Evolutionary conservation across 768 basidiomycete species (phyloP), one percentile per base, ranked within the genome.

Genomic region (Trametes maxima): DNA sequence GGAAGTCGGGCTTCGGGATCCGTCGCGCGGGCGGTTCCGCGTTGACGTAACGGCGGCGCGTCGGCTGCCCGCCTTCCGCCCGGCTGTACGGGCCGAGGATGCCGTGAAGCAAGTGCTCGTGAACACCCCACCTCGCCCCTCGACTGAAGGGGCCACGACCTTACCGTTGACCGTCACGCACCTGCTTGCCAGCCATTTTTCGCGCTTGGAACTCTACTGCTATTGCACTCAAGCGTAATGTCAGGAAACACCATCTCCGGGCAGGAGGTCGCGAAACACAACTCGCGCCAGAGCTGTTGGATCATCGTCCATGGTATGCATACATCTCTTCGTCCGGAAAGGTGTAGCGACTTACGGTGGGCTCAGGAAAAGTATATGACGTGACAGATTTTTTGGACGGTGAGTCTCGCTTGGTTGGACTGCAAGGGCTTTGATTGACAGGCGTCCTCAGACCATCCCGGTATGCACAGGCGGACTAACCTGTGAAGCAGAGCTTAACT

Each of bases 231-330:
- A 40, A 22, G 49, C 17, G 40, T 21, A 10, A 17, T 37, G 3
- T 16, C 35, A 33, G 53, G 24, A n/a, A 66, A 57, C 33, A 39
- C 48, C 8, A 16, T 64, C 37, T 65, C 70, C 3, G 70, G 70
- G 10, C 49, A 80, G 59, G 78, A 82, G 60, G 82, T 87, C 33
- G 82, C 85, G 5, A 59, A 77, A 64, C 86, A 87, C 67, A 84
- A 82, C 64, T 77, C 72, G 42, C 75, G 87, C 21, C 82, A 88
- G 56, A 85, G 82, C 63, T 88, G 88, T 66, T 90, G 89, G 89
- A 92, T 94, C 60, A 92, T 94, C 59, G 88, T 94, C 0, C 90
- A 94, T 66, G 89, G 90, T 70, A 44, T 40, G 68, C 63, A 43
- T 5, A 5, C 16, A 19, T 46, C 24, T 46, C 24, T 16, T 10